Percentiles rank a stretch among this genome's conserved stretches.
Conservation (phyloP, 768 basidiomycete genomes). For the Boletales sp. region DNA sequence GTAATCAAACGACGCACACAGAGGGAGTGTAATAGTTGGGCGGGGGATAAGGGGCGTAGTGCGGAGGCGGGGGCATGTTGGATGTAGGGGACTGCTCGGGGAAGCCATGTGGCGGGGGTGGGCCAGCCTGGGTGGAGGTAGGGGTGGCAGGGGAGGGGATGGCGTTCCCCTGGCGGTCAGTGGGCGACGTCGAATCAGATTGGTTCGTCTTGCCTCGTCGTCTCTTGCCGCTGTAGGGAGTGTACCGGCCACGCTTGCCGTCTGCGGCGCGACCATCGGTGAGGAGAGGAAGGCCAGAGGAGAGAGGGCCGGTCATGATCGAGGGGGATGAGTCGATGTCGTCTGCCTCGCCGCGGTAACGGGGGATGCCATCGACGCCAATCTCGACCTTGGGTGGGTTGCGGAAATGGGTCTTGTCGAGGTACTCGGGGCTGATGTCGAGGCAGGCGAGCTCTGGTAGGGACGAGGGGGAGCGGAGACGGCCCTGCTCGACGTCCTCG, state of each 20-base stretch:
- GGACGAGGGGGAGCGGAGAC: slow-evolving; percentile 83
- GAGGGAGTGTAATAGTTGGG: slow-evolving; percentile 31
- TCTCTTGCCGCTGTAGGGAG: slow-evolving; percentile 43
- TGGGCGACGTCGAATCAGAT: slow-evolving; percentile 29
- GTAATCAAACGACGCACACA: slow-evolving; percentile 14
- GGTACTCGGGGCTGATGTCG: slow-evolving; percentile 82
- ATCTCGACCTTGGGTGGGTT: slow-evolving; percentile 87
- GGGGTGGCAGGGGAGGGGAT: slow-evolving; percentile 31
- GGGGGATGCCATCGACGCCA: slow-evolving; percentile 75
- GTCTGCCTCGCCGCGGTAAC: slow-evolving; percentile 83
- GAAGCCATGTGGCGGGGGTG: slow-evolving; percentile 24
- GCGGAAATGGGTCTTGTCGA: slow-evolving; percentile 89
- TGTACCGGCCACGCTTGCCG: slow-evolving; percentile 43
- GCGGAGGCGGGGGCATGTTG: slow-evolving; percentile 22
- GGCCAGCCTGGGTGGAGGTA: slow-evolving; percentile 24
- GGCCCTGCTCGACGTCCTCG: slow-evolving; percentile 85
- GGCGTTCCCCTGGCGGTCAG: slow-evolving; percentile 21
- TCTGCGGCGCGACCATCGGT: slow-evolving; percentile 44
- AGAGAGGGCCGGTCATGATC: slow-evolving; percentile 39
- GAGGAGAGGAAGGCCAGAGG: slow-evolving; percentile 47
- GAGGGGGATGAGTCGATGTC: slow-evolving; percentile 51
- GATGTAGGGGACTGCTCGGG: slow-evolving; percentile 27
- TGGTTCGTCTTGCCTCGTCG: slow-evolving; percentile 33
- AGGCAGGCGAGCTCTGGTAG: slow-evolving; percentile 83
- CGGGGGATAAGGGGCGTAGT: slow-evolving; percentile 34